Conservation (phyloP, 2,329 filamentous ascomycete genomes). For the Claviceps sorghi region DNA sequence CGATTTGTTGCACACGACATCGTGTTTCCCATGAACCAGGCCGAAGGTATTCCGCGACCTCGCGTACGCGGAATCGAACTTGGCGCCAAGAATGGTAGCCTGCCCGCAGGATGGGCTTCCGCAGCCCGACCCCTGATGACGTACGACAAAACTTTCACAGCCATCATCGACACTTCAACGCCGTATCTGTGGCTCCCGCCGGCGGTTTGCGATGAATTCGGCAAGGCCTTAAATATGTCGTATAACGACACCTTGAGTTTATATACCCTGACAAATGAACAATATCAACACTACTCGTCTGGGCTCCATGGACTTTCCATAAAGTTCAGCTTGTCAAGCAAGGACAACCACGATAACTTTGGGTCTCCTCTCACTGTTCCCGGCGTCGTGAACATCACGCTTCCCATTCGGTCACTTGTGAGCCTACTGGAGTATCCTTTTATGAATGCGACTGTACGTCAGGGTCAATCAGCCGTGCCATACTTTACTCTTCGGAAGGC, state of each 20-base stretch:
- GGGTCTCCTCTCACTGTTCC: constrained; percentile 31
- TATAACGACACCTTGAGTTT: constrained; percentile 50
- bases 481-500: constrained; percentile 55
- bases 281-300: constrained; percentile 31
- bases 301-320: constrained; percentile 32
- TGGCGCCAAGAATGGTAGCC: constrained; percentile 16
- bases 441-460: constrained; percentile 26
- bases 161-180: constrained; percentile 48
- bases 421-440: constrained; percentile 36
- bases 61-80: constrained; percentile 44
- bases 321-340: constrained; percentile 41
- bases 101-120: constrained; percentile 25
- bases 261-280: constrained; percentile 48
- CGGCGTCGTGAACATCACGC: constrained; percentile 41
- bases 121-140: constrained; percentile 23
- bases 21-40: constrained; percentile 41
- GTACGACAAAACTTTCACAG: constrained; percentile 33
- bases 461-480: constrained; percentile 29
- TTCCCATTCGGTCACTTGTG: constrained; percentile 36
- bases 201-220: constrained; percentile 48
- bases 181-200: constrained; percentile 50
- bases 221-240: constrained; percentile 45
- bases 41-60: constrained; percentile 41
- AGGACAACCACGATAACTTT: constrained; percentile 38
- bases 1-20: constrained; percentile 47